A percentile compares a stretch with the other conserved stretches of the same genome.
phyloP scores from a whole-genome alignment of 2,329 filamentous ascomycete genomes.

The Bretziella fagacearum region DNA sequence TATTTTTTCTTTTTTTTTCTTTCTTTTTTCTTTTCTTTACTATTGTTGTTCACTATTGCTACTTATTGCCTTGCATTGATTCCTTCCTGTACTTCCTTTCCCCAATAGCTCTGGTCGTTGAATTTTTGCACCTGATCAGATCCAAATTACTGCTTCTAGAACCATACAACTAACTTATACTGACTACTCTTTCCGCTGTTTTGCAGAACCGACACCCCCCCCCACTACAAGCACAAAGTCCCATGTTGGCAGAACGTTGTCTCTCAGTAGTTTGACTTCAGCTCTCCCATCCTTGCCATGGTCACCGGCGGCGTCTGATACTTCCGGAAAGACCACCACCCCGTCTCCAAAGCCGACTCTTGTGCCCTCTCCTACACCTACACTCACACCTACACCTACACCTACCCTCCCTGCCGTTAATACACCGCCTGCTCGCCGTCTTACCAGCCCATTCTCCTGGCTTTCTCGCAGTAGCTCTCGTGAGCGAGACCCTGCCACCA shows the following conservation, averaged over 20 bases:
- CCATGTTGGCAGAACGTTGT: slow-evolving; percentile 32
- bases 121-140: too few relatives aligned
- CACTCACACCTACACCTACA: slow-evolving; percentile 18
- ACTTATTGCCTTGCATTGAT: neutral
- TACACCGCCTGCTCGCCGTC: slow-evolving; percentile 42
- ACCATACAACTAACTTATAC: slow-evolving; percentile 16
- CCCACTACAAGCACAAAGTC: slow-evolving; percentile 11
- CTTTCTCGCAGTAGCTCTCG: slow-evolving; percentile 41
- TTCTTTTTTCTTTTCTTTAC: neutral
- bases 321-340: slow-evolving; percentile 29
- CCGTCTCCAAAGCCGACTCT: slow-evolving; percentile 22
- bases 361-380: slow-evolving; percentile 17
- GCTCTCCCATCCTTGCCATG: slow-evolving; percentile 57
- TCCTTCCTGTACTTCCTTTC: neutral
- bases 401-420: slow-evolving; percentile 17
- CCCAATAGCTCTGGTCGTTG: neutral
- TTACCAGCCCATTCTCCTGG: slow-evolving; percentile 79
- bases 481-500: slow-evolving; percentile 32
- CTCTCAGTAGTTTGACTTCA: slow-evolving; percentile 53
- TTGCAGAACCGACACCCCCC: slow-evolving; percentile 3
- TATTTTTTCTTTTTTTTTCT: neutral
- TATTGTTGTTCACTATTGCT: neutral
- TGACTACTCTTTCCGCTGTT: neutral
- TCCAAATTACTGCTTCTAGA: neutral
- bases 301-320: slow-evolving; percentile 38